Conservation (phyloP, 306 rosid species). For the Castanopsis chinensis region DNA sequence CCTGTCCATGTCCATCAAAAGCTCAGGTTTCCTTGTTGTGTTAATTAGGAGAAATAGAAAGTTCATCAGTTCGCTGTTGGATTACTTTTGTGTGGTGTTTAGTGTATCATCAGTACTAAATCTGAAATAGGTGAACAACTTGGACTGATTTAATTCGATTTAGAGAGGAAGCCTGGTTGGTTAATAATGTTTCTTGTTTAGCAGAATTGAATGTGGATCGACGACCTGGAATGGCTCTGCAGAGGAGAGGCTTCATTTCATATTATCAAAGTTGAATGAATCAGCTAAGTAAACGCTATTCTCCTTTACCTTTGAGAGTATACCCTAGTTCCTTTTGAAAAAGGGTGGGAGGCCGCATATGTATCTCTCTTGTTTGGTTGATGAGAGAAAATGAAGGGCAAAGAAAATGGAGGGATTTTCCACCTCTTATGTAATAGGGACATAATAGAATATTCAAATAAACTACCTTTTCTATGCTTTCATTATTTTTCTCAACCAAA, state of each 20-base stretch:
- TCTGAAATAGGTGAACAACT: background rate
- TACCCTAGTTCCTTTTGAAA: no score
- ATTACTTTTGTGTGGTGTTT: background rate
- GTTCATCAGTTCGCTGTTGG: background rate
- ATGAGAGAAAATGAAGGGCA: no score
- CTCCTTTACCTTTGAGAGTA: background rate
- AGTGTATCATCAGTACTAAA: background rate
- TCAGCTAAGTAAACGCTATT: background rate
- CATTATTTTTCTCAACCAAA: no score
- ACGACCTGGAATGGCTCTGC: background rate
- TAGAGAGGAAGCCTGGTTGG: background rate
- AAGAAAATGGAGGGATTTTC: no score
- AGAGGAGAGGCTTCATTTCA: background rate
- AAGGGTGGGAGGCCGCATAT: no score
- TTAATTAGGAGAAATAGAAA: background rate
- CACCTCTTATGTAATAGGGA: no score
- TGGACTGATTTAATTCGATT: background rate
- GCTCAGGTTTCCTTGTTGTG: background rate
- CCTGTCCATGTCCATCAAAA: background rate
- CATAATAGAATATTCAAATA: no score
- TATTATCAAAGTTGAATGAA: background rate
- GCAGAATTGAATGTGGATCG: background rate
- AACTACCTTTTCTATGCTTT: no score
- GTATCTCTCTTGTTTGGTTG: no score
- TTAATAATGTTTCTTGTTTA: background rate